phyloP scores from a whole-genome alignment of 2,329 filamentous ascomycete species.

The Aspergillus piperis region DNA sequence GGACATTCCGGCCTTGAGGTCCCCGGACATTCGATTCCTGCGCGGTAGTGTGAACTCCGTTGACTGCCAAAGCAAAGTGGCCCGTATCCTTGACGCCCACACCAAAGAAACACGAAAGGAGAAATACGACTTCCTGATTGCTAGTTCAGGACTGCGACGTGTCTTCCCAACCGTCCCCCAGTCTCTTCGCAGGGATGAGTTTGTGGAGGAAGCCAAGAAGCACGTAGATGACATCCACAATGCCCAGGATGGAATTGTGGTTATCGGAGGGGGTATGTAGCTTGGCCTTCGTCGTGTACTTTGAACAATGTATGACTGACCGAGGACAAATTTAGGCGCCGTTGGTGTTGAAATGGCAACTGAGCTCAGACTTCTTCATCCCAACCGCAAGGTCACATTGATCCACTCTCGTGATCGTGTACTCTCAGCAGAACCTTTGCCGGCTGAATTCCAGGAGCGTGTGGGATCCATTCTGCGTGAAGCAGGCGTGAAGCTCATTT shows the following conservation, averaged over 20 bases:
- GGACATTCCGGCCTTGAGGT: constrained; percentile 66
- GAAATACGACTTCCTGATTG: constrained; percentile 73
- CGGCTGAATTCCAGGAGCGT: constrained; percentile 65
- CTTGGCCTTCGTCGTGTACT: too few species aligned
- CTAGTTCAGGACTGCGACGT: constrained; percentile 68
- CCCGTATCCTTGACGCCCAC: constrained; percentile 55
- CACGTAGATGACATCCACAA: constrained; percentile 43
- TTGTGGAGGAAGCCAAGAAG: constrained; percentile 27
- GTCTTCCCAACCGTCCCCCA: constrained; percentile 74
- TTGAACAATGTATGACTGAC: not conserved
- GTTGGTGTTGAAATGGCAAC: constrained; percentile 82
- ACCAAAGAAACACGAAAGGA: constrained; percentile 44
- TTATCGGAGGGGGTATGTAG: constrained; percentile 67
- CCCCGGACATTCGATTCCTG: constrained; percentile 62
- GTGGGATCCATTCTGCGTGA: constrained; percentile 61
- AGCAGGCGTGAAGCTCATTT: constrained; percentile 54
- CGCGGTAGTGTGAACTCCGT: constrained; percentile 66
- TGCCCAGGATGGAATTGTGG: constrained; percentile 56
- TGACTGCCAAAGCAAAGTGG: constrained; percentile 61
- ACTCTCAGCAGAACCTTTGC: constrained; percentile 71
- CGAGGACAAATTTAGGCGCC: constrained; percentile 52
- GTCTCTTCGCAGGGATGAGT: constrained; percentile 45
- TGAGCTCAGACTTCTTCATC: constrained; percentile 70
- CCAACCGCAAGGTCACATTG: constrained; percentile 67
- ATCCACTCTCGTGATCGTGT: constrained; percentile 71